Evolutionary conservation across 805 yeast genomes (phyloP).

Genomic region (Metschnikowia gruessii): DNA sequence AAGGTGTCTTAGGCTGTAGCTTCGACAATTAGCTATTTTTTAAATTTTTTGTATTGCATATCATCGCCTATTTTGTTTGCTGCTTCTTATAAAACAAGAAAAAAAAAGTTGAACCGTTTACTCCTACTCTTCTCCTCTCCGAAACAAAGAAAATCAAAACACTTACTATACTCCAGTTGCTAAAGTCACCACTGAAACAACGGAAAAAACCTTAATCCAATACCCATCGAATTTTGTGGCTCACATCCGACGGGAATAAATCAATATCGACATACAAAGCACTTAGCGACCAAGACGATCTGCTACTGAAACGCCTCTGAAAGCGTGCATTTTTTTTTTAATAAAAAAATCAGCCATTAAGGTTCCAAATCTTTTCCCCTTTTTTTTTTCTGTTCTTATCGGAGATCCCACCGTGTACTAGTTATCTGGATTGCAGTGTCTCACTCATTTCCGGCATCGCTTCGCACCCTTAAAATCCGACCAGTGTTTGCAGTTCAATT

Average conservation of each 20-base stretch:
- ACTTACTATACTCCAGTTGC: too few relatives aligned
- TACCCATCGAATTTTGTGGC: neutral
- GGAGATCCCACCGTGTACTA: too few relatives aligned
- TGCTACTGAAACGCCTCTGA: neutral
- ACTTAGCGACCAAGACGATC: neutral
- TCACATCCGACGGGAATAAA: neutral
- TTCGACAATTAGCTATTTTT: neutral
- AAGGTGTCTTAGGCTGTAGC: slow-evolving; percentile 1
- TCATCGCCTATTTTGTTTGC: neutral
- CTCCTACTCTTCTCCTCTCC: too few relatives aligned
- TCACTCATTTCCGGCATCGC: neutral
- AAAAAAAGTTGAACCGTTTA: neutral
- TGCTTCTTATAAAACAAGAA: neutral
- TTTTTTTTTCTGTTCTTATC: too few relatives aligned
- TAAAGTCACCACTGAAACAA: too few relatives aligned
- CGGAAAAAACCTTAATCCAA: neutral
- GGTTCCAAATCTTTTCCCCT: too few relatives aligned
- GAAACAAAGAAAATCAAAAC: too few relatives aligned
- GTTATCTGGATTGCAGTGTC: neutral
- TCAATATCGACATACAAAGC: neutral
- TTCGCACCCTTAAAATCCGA: neutral
- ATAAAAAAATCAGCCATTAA: too few relatives aligned
- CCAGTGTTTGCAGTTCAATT: neutral
- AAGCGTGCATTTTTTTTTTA: too few relatives aligned
- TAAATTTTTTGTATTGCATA: neutral